These are phyloP conservation scores for Euclidium syriacum DNA, from an alignment of 345 rosid species.

Conservation along the genomic window DNA sequence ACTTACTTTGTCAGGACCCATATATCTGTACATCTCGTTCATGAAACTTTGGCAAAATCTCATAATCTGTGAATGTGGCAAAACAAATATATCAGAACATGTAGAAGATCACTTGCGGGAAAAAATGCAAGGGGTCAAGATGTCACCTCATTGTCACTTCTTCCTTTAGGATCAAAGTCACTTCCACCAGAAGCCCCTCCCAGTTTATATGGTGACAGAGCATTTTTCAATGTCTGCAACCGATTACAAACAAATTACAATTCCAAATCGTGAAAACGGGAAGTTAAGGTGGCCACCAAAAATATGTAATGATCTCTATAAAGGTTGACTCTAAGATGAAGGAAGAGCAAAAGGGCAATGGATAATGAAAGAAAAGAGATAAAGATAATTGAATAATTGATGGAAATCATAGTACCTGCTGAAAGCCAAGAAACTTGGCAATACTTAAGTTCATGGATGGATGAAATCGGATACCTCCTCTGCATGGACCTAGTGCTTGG, in stretches of 20 bases:
- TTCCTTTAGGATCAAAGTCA: conserved; percentile 98
- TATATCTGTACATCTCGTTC: conserved; percentile 85
- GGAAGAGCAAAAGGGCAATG: neutral
- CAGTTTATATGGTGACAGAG: conserved; percentile 87
- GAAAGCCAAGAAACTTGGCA: conserved; percentile 91
- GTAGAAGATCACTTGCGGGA: neutral
- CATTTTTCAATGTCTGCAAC: conserved; percentile 87
- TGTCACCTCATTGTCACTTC: conserved; percentile 91
- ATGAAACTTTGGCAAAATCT: conserved; percentile 99
- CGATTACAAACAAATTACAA: conserved; percentile 11
- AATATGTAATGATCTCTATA: too few species aligned
- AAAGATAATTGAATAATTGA: neutral
- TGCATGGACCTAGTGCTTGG: conserved; percentile 93
- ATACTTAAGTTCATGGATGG: conserved; percentile 86
- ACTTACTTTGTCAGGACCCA: conserved; percentile 89
- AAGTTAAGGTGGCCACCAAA: conserved; percentile 1
- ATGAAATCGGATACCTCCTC: conserved; percentile 96
- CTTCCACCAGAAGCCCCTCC: conserved; percentile 99
- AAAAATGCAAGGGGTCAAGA: conserved; percentile 5
- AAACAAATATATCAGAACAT: conserved; percentile 18
- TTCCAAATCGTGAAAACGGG: neutral
- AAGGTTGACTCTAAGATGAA: too few species aligned
- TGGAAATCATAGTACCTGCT: conserved; percentile 51
- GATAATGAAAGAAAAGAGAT: neutral
- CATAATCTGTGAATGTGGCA: conserved; percentile 68